phyloP scores from a whole-genome alignment of 106 monocot species.

The Acorus gramineus region DNA sequence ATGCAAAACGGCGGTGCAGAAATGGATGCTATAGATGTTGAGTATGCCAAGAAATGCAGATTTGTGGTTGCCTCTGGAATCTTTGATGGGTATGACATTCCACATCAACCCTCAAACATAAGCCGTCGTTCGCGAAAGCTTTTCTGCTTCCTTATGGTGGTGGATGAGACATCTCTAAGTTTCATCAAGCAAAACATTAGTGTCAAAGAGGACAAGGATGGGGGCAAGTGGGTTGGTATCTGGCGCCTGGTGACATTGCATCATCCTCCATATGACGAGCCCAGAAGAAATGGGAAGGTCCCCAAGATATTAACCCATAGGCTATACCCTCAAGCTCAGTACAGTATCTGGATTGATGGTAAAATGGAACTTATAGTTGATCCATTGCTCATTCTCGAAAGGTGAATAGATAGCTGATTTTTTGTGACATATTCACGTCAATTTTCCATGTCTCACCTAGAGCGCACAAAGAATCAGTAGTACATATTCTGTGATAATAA shows the following conservation, averaged over 20 bases:
- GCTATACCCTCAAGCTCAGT: constrained; percentile 80
- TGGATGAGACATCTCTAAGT: constrained; percentile 69
- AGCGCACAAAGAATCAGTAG: too few relatives aligned
- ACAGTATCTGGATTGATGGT: constrained; percentile 99
- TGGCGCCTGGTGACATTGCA: constrained; percentile 79
- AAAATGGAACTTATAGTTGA: constrained; percentile 98
- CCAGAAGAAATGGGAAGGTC: constrained; percentile 95
- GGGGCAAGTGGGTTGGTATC: constrained; percentile 94
- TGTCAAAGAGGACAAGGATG: constrained; percentile 39
- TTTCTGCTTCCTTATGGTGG: constrained; percentile 93
- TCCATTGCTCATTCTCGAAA: constrained; percentile 91
- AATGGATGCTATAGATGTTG: constrained; percentile 72
- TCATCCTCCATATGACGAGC: constrained; percentile 82
- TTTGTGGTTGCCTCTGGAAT: constrained; percentile 98
- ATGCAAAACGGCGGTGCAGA: constrained; percentile 80
- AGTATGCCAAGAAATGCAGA: constrained; percentile 60
- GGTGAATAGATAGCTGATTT: constrained; percentile 21
- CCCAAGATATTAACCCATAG: constrained; percentile 91
- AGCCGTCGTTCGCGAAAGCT: constrained; percentile 74
- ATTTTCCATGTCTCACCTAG: background rate
- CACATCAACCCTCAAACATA: constrained; percentile 88
- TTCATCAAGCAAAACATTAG: constrained; percentile 68
- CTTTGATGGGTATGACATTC: constrained; percentile 94
- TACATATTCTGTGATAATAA: too few relatives aligned
- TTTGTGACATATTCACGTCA: background rate